Evolutionary conservation across 352 stramenopile genomes (phyloP), one percentile per base, ranked within the genome.

Genomic region (Phytopythium kandeliae): DNA sequence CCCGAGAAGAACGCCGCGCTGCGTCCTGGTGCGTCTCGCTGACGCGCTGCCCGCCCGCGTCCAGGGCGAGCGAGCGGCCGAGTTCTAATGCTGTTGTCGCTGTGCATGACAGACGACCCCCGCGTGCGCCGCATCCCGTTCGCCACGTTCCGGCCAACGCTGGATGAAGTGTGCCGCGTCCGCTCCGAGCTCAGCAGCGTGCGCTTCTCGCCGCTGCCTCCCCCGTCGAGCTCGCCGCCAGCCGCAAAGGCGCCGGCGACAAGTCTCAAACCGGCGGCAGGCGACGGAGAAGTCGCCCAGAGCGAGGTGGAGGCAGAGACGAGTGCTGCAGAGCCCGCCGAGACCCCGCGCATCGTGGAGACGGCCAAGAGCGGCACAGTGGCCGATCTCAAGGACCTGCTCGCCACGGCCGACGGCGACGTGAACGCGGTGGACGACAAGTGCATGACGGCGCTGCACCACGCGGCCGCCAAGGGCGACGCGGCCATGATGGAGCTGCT

Each of bases 161-260:
- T 94, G 33, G 78, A 94, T 50, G 86, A 96, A 51, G 67, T 92
- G 7, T 90, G 80, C 31, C 73, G 82, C 42, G 80, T 92, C 12
- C 78, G 78, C 15, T 74, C 74, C 0, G 83, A 90, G 28, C 65
- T 91, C 4, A 74, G 66, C 54, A 89, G 76, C 36, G 72, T 88
- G 17, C 68, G 71, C 3, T 87, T 88, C 51, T 64, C 71, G 26
- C 78, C 78, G 4, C 57, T 91, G n/a, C 54, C 66, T 33, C 41
- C 66, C 16, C 57, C 57, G 41, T 33, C 43, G 0, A 24, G 54
- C 1, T 60, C 65, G 19, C 43, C 59, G 5, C 26, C 43, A 10
- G 10, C 43, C 3, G 19, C 9, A 8, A 26, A 49, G 10, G 19
- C 28, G 33, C 17, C 47, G 0, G 33, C 34, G n/a, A n/a, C n/a